phyloP scores from a whole-genome alignment of 2,329 filamentous ascomycete genomes.

The Zalaria sp. region DNA sequence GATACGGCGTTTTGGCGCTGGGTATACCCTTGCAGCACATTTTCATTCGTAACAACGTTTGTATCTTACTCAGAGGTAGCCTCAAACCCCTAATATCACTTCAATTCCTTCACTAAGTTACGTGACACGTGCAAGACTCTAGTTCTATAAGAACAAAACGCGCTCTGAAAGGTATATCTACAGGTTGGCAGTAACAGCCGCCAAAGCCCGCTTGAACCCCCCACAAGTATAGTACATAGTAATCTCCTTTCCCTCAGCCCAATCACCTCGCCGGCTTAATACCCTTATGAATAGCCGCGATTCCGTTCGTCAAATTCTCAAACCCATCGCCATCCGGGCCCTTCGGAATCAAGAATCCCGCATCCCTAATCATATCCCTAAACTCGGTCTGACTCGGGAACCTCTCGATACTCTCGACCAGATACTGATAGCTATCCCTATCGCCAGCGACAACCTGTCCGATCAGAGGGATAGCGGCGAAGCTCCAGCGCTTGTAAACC shows the following conservation, averaged over 20 bases:
- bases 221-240: no score
- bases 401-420: slow-evolving; percentile 92
- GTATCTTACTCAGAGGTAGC: no score
- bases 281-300: slow-evolving; percentile 92
- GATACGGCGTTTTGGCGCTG: no score
- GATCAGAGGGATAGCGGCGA: slow-evolving; percentile 84
- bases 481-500: slow-evolving; percentile 91
- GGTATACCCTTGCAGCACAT: no score
- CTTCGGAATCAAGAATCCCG: slow-evolving; percentile 71
- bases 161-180: no score
- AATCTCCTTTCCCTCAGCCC: not conserved
- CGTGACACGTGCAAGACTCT: no score
- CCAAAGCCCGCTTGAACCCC: no score
- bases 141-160: no score
- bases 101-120: no score
- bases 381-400: slow-evolving; percentile 84
- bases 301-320: slow-evolving; percentile 81
- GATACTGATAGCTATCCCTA: slow-evolving; percentile 91
- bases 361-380: slow-evolving; percentile 65
- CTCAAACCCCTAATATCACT: no score
- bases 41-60: no score
- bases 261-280: slow-evolving; percentile 52
- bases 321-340: slow-evolving; percentile 37
- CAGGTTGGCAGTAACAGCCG: no score
- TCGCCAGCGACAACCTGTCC: slow-evolving; percentile 91